Evolutionary conservation across 2,329 filamentous ascomycete species (phyloP).

Genomic region (Fusarium sp.): DNA sequence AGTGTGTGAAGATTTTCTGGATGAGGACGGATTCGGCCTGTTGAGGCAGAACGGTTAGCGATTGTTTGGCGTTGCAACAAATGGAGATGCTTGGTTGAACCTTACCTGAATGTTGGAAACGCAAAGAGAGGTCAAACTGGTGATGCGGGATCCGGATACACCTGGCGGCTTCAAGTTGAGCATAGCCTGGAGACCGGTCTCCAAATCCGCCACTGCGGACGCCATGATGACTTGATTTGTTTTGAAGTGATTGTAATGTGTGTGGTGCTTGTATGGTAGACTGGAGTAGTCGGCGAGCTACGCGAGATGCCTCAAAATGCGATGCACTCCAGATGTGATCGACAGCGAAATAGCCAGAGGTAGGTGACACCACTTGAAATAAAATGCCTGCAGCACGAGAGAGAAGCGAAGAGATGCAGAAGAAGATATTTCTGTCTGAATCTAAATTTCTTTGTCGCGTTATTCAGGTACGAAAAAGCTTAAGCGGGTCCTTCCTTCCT

Average conservation of each 20-base stretch:
- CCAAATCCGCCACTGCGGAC: slow-evolving; percentile 90
- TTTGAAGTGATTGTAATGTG: slow-evolving; percentile 18
- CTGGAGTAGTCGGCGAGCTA: slow-evolving; percentile 35
- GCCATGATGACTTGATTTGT: slow-evolving; percentile 66
- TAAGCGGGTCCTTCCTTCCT: slow-evolving; percentile 30
- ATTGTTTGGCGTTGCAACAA: background rate
- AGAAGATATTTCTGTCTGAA: slow-evolving; percentile 18
- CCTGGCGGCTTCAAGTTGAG: slow-evolving; percentile 91
- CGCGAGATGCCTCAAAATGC: slow-evolving; percentile 36
- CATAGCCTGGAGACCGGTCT: slow-evolving; percentile 91
- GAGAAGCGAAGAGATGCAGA: slow-evolving; percentile 16
- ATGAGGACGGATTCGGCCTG: slow-evolving; percentile 95
- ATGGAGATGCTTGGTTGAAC: slow-evolving; percentile 7
- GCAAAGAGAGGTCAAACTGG: slow-evolving; percentile 86
- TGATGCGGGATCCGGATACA: slow-evolving; percentile 93
- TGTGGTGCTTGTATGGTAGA: slow-evolving; percentile 38
- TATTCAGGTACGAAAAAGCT: slow-evolving; percentile 42
- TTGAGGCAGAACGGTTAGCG: slow-evolving; percentile 41
- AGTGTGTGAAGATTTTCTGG: slow-evolving; percentile 96
- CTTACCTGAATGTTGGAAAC: slow-evolving; percentile 89
- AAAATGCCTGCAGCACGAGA: slow-evolving; percentile 34
- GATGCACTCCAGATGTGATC: slow-evolving; percentile 26
- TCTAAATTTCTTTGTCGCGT: slow-evolving; percentile 31
- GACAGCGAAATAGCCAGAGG: slow-evolving; percentile 22
- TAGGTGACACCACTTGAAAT: slow-evolving; percentile 23